These are phyloP conservation scores for Lophiostoma macrostomum DNA, from an alignment of 495 filamentous ascomycete species.

Conservation along the genomic window DNA sequence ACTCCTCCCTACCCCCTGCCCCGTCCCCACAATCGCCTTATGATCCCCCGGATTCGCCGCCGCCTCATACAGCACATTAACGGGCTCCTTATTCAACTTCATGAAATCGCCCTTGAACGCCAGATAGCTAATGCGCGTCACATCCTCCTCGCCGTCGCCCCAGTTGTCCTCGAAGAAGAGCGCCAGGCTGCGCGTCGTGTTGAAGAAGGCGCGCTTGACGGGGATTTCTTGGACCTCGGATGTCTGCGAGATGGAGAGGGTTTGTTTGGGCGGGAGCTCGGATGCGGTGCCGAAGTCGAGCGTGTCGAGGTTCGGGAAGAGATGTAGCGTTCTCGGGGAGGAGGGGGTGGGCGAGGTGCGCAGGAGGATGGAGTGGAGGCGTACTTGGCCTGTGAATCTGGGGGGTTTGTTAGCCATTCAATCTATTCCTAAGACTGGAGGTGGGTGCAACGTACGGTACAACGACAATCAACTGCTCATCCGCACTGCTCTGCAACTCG, in stretches of 20 bases:
- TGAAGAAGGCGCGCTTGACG: slow-evolving; percentile 84
- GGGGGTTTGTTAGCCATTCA: slow-evolving; percentile 4
- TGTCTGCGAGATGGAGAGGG: slow-evolving; percentile 72
- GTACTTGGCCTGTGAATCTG: slow-evolving; percentile 91
- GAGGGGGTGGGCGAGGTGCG: slow-evolving; percentile 66
- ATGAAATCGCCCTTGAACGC: slow-evolving; percentile 94
- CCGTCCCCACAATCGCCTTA: slow-evolving; percentile 44
- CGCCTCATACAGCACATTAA: slow-evolving; percentile 86
- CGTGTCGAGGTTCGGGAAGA: slow-evolving; percentile 76
- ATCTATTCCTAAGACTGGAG: background rate
- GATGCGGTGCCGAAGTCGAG: slow-evolving; percentile 76
- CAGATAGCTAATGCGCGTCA: slow-evolving; percentile 74
- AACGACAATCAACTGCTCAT: slow-evolving; percentile 90
- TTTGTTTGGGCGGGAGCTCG: slow-evolving; percentile 70
- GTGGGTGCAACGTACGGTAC: slow-evolving; percentile 67
- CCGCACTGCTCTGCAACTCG: slow-evolving; percentile 77
- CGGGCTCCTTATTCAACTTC: slow-evolving; percentile 75
- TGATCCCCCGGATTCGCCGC: slow-evolving; percentile 91
- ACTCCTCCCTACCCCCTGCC: slow-evolving; percentile 42
- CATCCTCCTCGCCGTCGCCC: slow-evolving; percentile 59
- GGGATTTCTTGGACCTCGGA: slow-evolving; percentile 79
- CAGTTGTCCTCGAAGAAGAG: slow-evolving; percentile 83
- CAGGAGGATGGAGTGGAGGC: slow-evolving; percentile 82
- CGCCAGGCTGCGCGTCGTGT: slow-evolving; percentile 67
- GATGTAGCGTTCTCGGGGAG: slow-evolving; percentile 77